Percentiles rank a stretch among this genome's conserved stretches.
These are phyloP conservation scores for Echites panduratus DNA, from an alignment of 257 asterid genomes.

Conservation along the genomic window DNA sequence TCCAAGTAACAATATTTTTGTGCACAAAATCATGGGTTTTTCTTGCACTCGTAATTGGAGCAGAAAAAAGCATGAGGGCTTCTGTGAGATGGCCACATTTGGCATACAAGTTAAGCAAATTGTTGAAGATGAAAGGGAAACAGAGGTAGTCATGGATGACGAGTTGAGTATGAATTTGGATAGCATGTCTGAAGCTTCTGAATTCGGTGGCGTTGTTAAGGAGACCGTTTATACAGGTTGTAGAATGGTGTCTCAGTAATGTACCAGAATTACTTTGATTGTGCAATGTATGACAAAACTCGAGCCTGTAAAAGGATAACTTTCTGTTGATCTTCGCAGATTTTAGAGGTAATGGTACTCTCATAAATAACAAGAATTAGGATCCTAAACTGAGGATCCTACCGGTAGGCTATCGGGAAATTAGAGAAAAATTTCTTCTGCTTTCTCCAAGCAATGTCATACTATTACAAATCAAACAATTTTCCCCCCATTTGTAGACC, in stretches of 20 bases:
- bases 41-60: slow-evolving; percentile 15
- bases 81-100: slow-evolving; percentile 29
- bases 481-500: too few species aligned
- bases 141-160: slow-evolving; percentile 25
- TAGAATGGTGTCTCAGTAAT: slow-evolving; percentile 12
- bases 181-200: slow-evolving; percentile 27
- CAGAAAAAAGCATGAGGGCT: slow-evolving; percentile 30
- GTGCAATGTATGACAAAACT: slow-evolving; percentile 9
- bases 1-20: slow-evolving; percentile 41
- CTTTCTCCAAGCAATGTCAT: too few species aligned
- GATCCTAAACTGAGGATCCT: neutral
- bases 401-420: neutral
- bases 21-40: slow-evolving; percentile 17
- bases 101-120: slow-evolving; percentile 41
- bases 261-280: neutral
- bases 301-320: neutral
- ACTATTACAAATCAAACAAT: too few species aligned
- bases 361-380: slow-evolving; percentile 19
- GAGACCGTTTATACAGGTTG: slow-evolving; percentile 27
- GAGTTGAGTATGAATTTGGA: slow-evolving; percentile 50
- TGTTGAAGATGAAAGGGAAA: slow-evolving; percentile 34
- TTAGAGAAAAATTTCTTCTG: neutral
- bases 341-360: slow-evolving; percentile 13
- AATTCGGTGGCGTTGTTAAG: slow-evolving; percentile 21
- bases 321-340: neutral